Conservation (phyloP, 2,329 filamentous ascomycete genomes). For the Eutypella sp. region DNA sequence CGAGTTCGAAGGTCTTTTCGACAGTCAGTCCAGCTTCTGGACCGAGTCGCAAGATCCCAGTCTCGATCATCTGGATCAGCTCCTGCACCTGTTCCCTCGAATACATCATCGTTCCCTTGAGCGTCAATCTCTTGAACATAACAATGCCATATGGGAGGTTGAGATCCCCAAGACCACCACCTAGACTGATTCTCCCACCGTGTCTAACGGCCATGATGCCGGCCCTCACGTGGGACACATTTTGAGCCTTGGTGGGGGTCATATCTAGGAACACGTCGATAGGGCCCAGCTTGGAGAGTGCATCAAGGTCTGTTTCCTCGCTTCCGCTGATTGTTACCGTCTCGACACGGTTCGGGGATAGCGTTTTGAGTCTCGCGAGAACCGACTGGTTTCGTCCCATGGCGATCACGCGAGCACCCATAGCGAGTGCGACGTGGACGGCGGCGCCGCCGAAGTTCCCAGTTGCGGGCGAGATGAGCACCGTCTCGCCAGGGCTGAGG, state of each 20-base stretch:
- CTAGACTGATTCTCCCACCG: slow-evolving; percentile 6
- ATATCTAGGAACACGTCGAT: slow-evolving; percentile 12
- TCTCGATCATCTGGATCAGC: slow-evolving; percentile 11
- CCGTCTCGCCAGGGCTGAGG: slow-evolving; percentile 10
- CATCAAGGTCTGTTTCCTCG: slow-evolving; percentile 6
- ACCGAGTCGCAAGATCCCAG: slow-evolving; percentile 10
- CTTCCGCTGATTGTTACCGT: slow-evolving; percentile 8
- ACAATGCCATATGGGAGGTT: slow-evolving; percentile 3
- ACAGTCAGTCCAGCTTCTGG: slow-evolving; percentile 4
- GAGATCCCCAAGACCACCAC: slow-evolving; percentile 6
- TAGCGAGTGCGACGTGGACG: slow-evolving; percentile 12
- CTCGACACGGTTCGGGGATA: slow-evolving; percentile 9
- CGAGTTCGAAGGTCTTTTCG: slow-evolving; percentile 2
- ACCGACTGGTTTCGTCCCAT: slow-evolving; percentile 11
- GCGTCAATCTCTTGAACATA: neutral
- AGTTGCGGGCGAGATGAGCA: slow-evolving; percentile 12
- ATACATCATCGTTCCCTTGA: slow-evolving; percentile 11
- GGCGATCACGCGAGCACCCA: slow-evolving; percentile 14
- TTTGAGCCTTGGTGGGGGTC: slow-evolving; percentile 3
- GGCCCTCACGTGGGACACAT: slow-evolving; percentile 6
- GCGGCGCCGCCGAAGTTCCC: slow-evolving; percentile 13
- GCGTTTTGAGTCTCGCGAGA: slow-evolving; percentile 5
- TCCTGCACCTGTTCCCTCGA: slow-evolving; percentile 8
- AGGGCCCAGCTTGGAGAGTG: slow-evolving; percentile 4
- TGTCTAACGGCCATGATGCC: slow-evolving; percentile 8